Base-by-base conservation (phyloP, 164 flowering plant genomes). In the Vitis riparia region DNA sequence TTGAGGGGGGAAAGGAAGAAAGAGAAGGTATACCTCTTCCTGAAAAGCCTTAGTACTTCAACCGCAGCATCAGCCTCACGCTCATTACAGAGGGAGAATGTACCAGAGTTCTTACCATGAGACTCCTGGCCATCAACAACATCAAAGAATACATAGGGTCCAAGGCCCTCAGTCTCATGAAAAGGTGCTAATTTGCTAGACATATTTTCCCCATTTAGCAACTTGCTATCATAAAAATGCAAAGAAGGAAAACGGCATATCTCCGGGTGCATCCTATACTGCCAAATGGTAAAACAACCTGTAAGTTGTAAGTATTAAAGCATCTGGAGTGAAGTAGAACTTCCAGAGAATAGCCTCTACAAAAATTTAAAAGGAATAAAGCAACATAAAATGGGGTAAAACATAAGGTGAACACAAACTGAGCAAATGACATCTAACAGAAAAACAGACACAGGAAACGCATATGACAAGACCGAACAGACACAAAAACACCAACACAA, bases 241-340 rank as follows among this genome's bases (percentile, higher is more conserved):
- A 74, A 59, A 63, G 99, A 93, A 55, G 99, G 99, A 77, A 96
- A 96, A 30, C 63, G 83, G 68, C 92, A 86, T 67, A 96, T 96
- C 81, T 92, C 97, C n/a, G 99, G 98, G 65, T 93, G 97, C 99
- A 96, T 96, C 81, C 99, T 86, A 76, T 96, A 93, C 97, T 96
- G 98, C 65, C 8, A 63, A 65, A 65, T 60, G n/a, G 17, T 44
- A 58, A n/a, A 55, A 37, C 44, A 37, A 73, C 61, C 56, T 44
- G 23, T 37, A 44, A 56, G 51, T 27, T 6, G 8, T 57, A 60
- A 63, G 29, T 44, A 48, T n/a, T 11, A 16, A 19, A 59, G 3
- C 44, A 37, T 37, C 44, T 23, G 44, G 44, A 37, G 44, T 37
- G 44, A 37, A 37, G 6, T 37, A 37, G 44, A 37, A 37, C 44